Conservation (phyloP, 495 filamentous ascomycete species). For the Xylaria acuta region DNA sequence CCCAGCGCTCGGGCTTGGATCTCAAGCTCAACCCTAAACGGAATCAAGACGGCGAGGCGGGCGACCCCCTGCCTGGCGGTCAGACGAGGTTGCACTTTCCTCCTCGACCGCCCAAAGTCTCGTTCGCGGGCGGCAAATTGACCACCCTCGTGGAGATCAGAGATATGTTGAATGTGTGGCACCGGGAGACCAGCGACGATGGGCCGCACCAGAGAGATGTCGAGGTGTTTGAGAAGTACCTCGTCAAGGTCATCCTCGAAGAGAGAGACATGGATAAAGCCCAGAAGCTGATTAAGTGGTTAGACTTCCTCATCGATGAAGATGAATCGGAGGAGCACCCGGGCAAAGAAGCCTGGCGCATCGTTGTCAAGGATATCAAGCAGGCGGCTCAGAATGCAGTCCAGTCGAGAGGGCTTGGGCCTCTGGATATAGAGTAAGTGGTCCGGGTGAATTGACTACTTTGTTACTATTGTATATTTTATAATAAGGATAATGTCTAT, state of each 20-base stretch:
- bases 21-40: constrained; percentile 30
- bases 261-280: constrained; percentile 81
- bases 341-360: constrained; percentile 45
- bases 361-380: constrained; percentile 63
- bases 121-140: constrained; percentile 37
- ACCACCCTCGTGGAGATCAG: constrained; percentile 42
- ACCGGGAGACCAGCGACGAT: constrained; percentile 65
- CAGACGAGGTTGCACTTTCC: constrained; percentile 48
- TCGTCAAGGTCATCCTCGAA: constrained; percentile 69
- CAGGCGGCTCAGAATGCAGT: constrained; percentile 66
- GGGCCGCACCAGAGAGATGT: constrained; percentile 81
- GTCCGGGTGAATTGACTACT: neutral
- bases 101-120: constrained; percentile 40
- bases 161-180: constrained; percentile 67
- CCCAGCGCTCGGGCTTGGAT: constrained; percentile 41
- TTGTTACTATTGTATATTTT: neutral
- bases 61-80: constrained; percentile 25
- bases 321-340: constrained; percentile 36
- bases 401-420: constrained; percentile 66
- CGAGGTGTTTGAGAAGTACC: constrained; percentile 69
- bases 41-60: constrained; percentile 20
- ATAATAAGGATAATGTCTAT: constrained; percentile 11
- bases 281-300: constrained; percentile 69
- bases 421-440: constrained; percentile 57
- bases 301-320: constrained; percentile 72